Evolutionary conservation across 2,329 filamentous ascomycete genomes (phyloP).

Genomic region (Tolypocladium amazonense): DNA sequence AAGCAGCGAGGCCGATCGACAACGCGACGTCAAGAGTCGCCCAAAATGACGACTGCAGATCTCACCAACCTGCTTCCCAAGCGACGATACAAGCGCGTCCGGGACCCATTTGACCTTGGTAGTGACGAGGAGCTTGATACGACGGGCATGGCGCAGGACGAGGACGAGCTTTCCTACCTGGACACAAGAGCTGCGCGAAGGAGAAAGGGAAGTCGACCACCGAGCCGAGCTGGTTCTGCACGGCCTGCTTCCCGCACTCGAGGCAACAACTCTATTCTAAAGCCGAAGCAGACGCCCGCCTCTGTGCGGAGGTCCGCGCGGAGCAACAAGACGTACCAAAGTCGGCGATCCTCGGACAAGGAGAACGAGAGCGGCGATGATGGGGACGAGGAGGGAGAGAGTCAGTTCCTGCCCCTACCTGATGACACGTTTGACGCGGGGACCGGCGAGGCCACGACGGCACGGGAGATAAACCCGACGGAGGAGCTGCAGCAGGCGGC

Average conservation of each 20-base stretch:
- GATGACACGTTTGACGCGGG: conserved; percentile 32
- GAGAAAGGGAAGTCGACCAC: conserved; percentile 20
- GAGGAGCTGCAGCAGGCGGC: conserved; percentile 48
- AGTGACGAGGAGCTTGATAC: conserved; percentile 38
- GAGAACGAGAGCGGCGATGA: conserved; percentile 38
- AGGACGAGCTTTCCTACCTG: conserved; percentile 45
- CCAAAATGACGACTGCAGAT: conserved; percentile 42
- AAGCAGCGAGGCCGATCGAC: conserved; percentile 17
- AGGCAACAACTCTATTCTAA: conserved; percentile 11
- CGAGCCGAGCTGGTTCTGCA: conserved; percentile 14
- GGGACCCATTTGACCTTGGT: conserved; percentile 28
- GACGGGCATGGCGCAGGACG: conserved; percentile 36
- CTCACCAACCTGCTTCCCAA: conserved; percentile 44
- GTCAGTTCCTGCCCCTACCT: conserved; percentile 29
- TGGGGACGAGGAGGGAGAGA: conserved; percentile 24
- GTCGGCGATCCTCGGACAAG: conserved; percentile 39
- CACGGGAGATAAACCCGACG: conserved; percentile 25
- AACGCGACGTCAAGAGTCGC: conserved; percentile 22
- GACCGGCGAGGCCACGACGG: conserved; percentile 19
- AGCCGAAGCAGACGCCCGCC: conserved; percentile 11
- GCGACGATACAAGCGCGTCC: conserved; percentile 31
- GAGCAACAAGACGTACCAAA: conserved; percentile 38
- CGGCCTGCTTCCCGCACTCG: conserved; percentile 15
- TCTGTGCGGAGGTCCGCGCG: conserved; percentile 12
- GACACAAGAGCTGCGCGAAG: conserved; percentile 23